Percentiles rank a stretch among this genome's conserved stretches.
Evolutionary conservation across 164 flowering plant species (phyloP).

Genomic region (Malania oleifera): DNA sequence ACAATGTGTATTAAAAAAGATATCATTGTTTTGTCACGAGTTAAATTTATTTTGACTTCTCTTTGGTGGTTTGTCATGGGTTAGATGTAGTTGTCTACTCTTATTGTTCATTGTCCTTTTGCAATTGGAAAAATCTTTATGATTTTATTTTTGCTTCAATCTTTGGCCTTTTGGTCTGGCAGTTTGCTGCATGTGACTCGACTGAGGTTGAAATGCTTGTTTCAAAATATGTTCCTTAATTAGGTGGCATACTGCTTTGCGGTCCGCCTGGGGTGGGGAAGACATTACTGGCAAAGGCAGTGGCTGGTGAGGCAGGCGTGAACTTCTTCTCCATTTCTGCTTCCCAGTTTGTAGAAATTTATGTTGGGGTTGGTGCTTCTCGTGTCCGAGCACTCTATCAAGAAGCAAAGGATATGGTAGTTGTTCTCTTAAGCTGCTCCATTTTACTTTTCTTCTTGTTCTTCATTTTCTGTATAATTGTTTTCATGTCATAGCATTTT

Average conservation of each 20-base stretch:
- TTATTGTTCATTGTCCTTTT: background rate
- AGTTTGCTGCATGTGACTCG: background rate
- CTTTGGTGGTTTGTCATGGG: too few species aligned
- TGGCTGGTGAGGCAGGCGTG: conserved; percentile 98
- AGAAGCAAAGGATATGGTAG: conserved; percentile 90
- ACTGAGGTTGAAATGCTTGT: background rate
- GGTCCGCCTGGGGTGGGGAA: conserved; percentile 99
- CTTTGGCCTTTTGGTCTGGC: background rate
- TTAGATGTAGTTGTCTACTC: background rate
- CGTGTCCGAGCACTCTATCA: conserved; percentile 93
- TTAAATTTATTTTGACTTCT: too few species aligned
- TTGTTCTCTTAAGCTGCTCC: conserved; percentile 10
- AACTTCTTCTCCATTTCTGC: conserved; percentile 98
- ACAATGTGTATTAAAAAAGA: too few species aligned
- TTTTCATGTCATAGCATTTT: background rate
- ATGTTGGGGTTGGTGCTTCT: conserved; percentile 99
- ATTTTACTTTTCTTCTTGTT: background rate
- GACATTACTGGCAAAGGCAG: conserved; percentile 93
- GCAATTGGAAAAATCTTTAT: too few species aligned
- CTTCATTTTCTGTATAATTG: background rate
- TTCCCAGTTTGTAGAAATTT: conserved; percentile 96
- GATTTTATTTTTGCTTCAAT: background rate
- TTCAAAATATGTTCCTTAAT: conserved; percentile 11
- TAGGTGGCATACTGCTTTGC: conserved; percentile 97
- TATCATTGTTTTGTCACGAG: too few species aligned